Percentiles rank a stretch among this genome's conserved stretches.
These are phyloP conservation scores for Herpetospermum pedunculosum DNA, from an alignment of 306 rosid species.

Conservation along the genomic window DNA sequence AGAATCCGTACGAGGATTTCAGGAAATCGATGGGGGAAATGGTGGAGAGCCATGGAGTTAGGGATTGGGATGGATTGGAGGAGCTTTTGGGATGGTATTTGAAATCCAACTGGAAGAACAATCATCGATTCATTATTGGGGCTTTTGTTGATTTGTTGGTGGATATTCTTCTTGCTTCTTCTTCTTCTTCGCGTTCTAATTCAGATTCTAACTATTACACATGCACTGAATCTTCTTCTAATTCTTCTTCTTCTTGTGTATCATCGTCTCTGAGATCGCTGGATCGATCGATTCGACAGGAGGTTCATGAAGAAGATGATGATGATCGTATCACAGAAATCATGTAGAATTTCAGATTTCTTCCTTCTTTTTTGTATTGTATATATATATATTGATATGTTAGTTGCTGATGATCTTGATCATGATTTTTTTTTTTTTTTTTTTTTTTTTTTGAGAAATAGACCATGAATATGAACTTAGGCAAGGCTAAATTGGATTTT, in stretches of 20 bases:
- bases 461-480: neutral
- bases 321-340: neutral
- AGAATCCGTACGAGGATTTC: constrained; percentile 57
- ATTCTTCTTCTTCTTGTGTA: neutral
- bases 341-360: neutral
- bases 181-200: neutral
- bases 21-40: constrained; percentile 76
- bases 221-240: neutral
- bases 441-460: too few species aligned
- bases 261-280: neutral
- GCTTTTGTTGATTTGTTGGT: constrained; percentile 69
- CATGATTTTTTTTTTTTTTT: too few species aligned
- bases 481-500: neutral
- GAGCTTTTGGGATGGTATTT: constrained; percentile 64
- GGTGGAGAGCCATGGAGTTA: constrained; percentile 62
- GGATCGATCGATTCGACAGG: neutral
- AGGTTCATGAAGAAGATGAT: neutral
- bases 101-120: constrained; percentile 46
- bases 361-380: neutral
- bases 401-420: neutral
- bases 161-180: constrained; percentile 5
- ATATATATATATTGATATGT: neutral
- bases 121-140: constrained; percentile 54
- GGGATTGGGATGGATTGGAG: constrained; percentile 66
- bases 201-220: constrained; percentile 1